phyloP scores from a whole-genome alignment of 2,329 filamentous ascomycete species.

The Pyricularia grisea region DNA sequence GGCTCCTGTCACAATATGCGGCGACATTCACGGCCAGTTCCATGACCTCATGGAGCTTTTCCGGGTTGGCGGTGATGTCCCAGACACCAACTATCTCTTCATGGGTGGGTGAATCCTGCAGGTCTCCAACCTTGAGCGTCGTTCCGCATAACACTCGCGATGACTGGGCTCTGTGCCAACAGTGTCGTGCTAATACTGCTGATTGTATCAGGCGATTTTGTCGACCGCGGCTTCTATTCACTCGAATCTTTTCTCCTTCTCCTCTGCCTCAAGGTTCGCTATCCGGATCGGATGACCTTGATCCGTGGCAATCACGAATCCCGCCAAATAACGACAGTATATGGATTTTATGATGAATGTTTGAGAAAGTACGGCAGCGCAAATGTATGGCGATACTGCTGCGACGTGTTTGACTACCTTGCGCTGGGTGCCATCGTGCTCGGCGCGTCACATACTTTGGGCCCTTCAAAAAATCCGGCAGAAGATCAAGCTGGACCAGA shows the following conservation, averaged over 20 bases:
- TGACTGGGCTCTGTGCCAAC: not conserved
- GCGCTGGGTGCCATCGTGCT: slow-evolving; percentile 82
- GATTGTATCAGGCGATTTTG: slow-evolving; percentile 66
- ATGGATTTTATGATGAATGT: slow-evolving; percentile 97
- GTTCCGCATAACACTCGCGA: not conserved
- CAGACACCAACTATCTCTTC: slow-evolving; percentile 93
- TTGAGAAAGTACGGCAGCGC: slow-evolving; percentile 92
- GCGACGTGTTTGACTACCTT: slow-evolving; percentile 95
- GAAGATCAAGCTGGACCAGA: slow-evolving; percentile 54
- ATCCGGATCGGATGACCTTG: slow-evolving; percentile 92
- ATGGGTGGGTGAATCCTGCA: slow-evolving; percentile 55
- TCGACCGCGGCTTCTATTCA: slow-evolving; percentile 96
- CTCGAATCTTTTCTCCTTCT: slow-evolving; percentile 94
- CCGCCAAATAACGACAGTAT: slow-evolving; percentile 92
- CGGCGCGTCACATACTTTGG: slow-evolving; percentile 65
- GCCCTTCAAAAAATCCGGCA: slow-evolving; percentile 33
- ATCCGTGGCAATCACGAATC: slow-evolving; percentile 96
- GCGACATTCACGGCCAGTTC: slow-evolving; percentile 94
- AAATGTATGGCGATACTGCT: slow-evolving; percentile 96
- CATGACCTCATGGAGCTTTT: slow-evolving; percentile 97
- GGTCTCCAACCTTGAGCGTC: not conserved
- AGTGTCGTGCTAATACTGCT: not conserved
- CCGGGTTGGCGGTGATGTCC: slow-evolving; percentile 83
- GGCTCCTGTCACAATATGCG: slow-evolving; percentile 95
- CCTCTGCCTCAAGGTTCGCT: slow-evolving; percentile 91